Base-by-base conservation (phyloP, 352 stramenopile species). In the Pythium volutum region DNA sequence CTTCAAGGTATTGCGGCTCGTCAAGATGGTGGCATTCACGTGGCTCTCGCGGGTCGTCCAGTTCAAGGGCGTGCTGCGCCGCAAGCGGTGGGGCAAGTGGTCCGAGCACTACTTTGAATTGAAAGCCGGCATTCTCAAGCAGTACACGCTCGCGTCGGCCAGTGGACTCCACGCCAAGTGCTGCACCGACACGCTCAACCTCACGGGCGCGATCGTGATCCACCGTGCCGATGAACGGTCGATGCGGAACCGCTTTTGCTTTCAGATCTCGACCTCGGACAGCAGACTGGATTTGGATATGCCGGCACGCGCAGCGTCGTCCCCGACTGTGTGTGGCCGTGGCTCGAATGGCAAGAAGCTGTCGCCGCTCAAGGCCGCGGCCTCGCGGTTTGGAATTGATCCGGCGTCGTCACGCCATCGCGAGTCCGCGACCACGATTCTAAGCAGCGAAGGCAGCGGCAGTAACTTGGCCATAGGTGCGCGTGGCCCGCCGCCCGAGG, bases 91-190 rank as follows among this genome's bases (percentile, higher is more conserved):
- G 47, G 79, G 88, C 70, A 92, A 91, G 73, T 95, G 86, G 83
- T 81, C 51, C 12, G 86, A 95, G 51, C 77, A 91, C 59, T 93
- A 89, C 50, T 95, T 78, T 34, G 86, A 93, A 31, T 75, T 95
- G 45, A 82, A 85, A 20, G 75, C 76, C 9, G 83, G 83, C 11
- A 71, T 92, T 4, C 51, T 95, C 16, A 89, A 87, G 58, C 86
- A 95, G 58, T 94, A 87, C 49, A 87, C 76, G 18, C n/a, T 90
- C 5, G 66, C 80, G 11, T 87, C 77, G 20, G 66, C 70, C 16
- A 66, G 27, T 33, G 45, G 38, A 0, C 43, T 54, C 15, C 45
- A 43, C 20, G 18, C 54, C 27, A 77, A 75, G n/a, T 69, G 55
- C 31, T 91, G 81, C 33, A 88, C 74, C 0, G 79, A 90, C 48